A percentile compares a stretch with the other conserved stretches of the same genome.
These are phyloP conservation scores for Microbotryum scabiosae DNA, from an alignment of 1,284 basidiomycete species.

Conservation along the genomic window DNA sequence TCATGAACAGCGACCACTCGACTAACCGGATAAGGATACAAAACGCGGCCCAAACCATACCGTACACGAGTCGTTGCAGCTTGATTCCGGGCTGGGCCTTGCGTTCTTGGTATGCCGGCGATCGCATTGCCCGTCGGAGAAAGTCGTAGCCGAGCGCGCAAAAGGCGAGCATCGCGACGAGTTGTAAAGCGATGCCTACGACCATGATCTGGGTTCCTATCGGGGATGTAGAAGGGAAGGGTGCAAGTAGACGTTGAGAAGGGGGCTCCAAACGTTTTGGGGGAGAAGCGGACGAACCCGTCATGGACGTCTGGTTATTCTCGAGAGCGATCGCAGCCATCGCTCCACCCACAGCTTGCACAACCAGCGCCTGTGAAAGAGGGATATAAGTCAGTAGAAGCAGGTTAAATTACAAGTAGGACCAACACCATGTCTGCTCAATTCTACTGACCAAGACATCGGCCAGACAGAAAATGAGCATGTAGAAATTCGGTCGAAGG, in stretches of 20 bases:
- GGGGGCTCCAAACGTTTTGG: too few relatives aligned
- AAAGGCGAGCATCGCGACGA: conserved; percentile 21
- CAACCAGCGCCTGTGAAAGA: conserved; percentile 2
- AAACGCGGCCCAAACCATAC: conserved; percentile 2
- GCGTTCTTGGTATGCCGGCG: not conserved
- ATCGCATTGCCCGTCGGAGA: not conserved
- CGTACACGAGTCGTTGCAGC: not conserved
- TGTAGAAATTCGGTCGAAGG: conserved; percentile 7
- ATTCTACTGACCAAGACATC: conserved; percentile 11
- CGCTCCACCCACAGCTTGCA: conserved; percentile 24
- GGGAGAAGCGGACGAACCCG: not conserved
- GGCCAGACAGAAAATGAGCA: conserved; percentile 15
- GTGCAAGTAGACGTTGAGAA: not conserved
- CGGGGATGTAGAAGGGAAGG: too few relatives aligned
- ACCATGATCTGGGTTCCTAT: conserved; percentile 26
- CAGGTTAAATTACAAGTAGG: too few relatives aligned
- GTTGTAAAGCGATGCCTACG: conserved; percentile 15
- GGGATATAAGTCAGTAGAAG: too few relatives aligned
- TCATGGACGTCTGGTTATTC: not conserved
- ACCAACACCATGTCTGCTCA: too few relatives aligned
- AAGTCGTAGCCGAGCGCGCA: conserved; percentile 11
- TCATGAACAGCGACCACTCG: too few relatives aligned
- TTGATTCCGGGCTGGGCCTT: not conserved
- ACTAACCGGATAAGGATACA: conserved; percentile 21
- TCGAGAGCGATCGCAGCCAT: conserved; percentile 18